Base-by-base conservation (phyloP, 306 rosid species). In the Astragalus glycyphyllos region DNA sequence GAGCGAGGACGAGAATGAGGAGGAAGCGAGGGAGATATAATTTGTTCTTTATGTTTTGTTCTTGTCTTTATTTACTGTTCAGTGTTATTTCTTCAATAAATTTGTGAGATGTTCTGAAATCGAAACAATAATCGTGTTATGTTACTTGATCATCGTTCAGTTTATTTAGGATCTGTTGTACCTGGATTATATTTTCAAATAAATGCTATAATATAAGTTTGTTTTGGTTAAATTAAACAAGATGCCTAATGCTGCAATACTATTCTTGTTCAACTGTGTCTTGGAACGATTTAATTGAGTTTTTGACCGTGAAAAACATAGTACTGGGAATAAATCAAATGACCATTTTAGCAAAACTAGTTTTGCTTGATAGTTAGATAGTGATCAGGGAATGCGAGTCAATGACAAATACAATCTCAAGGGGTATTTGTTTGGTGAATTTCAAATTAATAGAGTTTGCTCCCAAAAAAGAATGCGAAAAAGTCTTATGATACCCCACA, bases 1-100 rank as follows among this genome's bases (percentile, higher is more conserved):
- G 94, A 87, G 95, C 42, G 97, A 91, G 71, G 96, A 90, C 77
- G 97, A 90, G 72, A 83, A 72, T 77, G 96, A 87, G 57, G 87
- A 90, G 37, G 89, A 83, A 69, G 78, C 58, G 26, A 86, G 78
- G 71, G 78, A 77, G 77, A 79, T 71, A 47, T 73, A 68, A 60
- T 72, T 69, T 4, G 59, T 1, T 63, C 58, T 34, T 65, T 17
- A 65, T 75, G 14, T 65, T 65, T 32, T 12, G 12, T 13, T 46
- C 8, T 34, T 47, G 29, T 57, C 58, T 77, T 11, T 17, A 1
- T 64, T 60, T 26, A 42, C 9, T 46, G 26, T 15, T 35, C 7
- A 32, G 65, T 58, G 38, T 65, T 72, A 7, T 58, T 38, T 14
- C 6, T 12, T 58, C 2, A 81, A 75, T 78, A 61, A 81, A 68